Conservation (phyloP, 1,284 basidiomycete genomes). For the Cystobasidiaceae sp. region DNA sequence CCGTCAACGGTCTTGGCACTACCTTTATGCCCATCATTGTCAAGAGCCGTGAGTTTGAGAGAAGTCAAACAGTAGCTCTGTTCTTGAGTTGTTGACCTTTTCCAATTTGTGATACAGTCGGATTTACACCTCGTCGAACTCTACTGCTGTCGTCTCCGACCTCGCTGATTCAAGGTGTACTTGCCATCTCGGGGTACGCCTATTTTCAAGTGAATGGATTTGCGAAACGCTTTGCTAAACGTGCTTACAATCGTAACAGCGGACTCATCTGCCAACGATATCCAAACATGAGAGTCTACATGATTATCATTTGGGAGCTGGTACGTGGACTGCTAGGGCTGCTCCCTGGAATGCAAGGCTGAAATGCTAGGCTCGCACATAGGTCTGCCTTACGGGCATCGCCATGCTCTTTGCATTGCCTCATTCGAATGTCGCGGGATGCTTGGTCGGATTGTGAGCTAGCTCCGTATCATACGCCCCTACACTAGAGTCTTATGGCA, state of each 20-base stretch:
- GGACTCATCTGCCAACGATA: background rate
- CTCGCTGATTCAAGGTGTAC: background rate
- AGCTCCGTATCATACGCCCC: too few relatives aligned
- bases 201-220: background rate
- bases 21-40: background rate
- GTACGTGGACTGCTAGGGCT: background rate
- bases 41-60: background rate
- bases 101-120: too few relatives aligned
- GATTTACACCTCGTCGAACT: background rate
- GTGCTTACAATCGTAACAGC: background rate
- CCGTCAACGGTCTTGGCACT: background rate
- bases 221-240: background rate
- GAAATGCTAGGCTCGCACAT: background rate
- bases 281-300: background rate
- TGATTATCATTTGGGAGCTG: background rate
- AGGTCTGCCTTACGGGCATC: background rate
- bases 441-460: background rate
- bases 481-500: too few relatives aligned
- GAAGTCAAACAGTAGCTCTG: too few relatives aligned
- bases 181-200: background rate
- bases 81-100: too few relatives aligned
- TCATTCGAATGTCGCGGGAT: background rate
- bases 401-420: background rate
- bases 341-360: background rate
- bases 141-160: background rate